A percentile compares a stretch with the other conserved stretches of the same genome.
Evolutionary conservation across 495 filamentous ascomycete genomes (phyloP).

Genomic region (Hypoxylon subgilvum): DNA sequence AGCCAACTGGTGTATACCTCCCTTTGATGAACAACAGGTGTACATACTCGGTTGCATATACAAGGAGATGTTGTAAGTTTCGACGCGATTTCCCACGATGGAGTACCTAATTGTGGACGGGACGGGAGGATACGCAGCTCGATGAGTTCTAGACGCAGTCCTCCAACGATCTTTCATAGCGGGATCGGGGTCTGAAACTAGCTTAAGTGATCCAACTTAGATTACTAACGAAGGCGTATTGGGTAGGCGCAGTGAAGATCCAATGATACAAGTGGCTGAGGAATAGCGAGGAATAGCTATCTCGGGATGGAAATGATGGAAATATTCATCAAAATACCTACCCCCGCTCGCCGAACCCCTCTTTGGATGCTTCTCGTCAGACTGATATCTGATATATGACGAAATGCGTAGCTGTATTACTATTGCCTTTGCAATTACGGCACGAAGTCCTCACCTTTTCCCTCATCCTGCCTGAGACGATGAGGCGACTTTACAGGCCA

Average conservation of each 20-base stretch:
- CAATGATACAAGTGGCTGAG: constrained; percentile 11
- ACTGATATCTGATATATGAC: constrained; percentile 25
- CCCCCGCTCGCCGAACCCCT: constrained; percentile 17
- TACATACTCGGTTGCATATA: not conserved
- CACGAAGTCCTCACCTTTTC: constrained; percentile 10
- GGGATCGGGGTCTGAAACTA: constrained; percentile 31
- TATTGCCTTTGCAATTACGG: constrained; percentile 4
- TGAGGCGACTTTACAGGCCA: constrained; percentile 33
- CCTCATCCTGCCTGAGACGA: constrained; percentile 13
- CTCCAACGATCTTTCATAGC: constrained; percentile 10
- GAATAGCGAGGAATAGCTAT: constrained; percentile 2
- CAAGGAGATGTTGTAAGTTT: not conserved
- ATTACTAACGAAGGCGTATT: constrained; percentile 30
- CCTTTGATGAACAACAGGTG: not conserved
- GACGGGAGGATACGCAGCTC: constrained; percentile 5
- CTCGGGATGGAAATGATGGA: constrained; percentile 13
- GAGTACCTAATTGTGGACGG: not conserved
- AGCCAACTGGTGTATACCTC: constrained; percentile 6
- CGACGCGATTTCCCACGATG: not conserved
- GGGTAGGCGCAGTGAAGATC: constrained; percentile 28
- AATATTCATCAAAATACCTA: constrained; percentile 21
- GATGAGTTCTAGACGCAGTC: constrained; percentile 23
- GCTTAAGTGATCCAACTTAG: constrained; percentile 5
- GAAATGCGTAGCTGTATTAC: constrained; percentile 16
- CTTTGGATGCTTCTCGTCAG: constrained; percentile 10